Base-by-base conservation (phyloP, 352 stramenopile genomes). In the Pythium aristosporum region DNA sequence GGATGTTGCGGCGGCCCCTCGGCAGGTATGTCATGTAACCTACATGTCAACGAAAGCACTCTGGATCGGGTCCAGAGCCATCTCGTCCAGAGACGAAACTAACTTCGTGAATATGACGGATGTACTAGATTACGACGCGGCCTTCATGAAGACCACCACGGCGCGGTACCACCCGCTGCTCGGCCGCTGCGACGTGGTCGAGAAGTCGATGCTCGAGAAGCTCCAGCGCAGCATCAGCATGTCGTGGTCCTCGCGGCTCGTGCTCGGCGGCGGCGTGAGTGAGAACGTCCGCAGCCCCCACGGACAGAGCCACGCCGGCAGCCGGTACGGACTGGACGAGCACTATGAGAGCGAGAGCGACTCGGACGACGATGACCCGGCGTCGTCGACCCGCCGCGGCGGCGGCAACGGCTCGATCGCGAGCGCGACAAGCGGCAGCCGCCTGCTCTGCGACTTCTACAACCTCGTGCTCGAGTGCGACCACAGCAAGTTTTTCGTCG, bases 371-470 rank as follows among this genome's bases (percentile, higher is more conserved):
- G 53, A 61, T 16, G 30, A 28, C 18, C 47, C 47, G 47, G 23
- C 47, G 8, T 39, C 34, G 30, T 6, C 15, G 30, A n/a, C 7
- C 30, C 30, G 23, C 28, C 23, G 47, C 13, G 8, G 28, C 21
- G 8, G 37, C 49, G 52, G 54, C 25, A n/a, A 20, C 12, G 54
- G 56, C 43, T 71, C 53, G 44, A 72, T 57, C 41, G 73, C 77
- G 15, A 79, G 73, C 16, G 81, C 77, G 21, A 92, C 83, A 4
- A 80, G 79, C 2, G 85, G 86, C 13, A 87, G 82, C 60, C 84
- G 84, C 47, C 68, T 94, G 74, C 68, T 94, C 21, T 92, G 84
- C 23, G 75, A 86, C 32, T 88, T 91, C 62, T 94, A 92, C 73
- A 91, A 86, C 63, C 80, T 84, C 54, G 72, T 91, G 54, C 71